Evolutionary conservation across 2,329 filamentous ascomycete genomes (phyloP).

Genomic region (Colletotrichum lindemuthianum): DNA sequence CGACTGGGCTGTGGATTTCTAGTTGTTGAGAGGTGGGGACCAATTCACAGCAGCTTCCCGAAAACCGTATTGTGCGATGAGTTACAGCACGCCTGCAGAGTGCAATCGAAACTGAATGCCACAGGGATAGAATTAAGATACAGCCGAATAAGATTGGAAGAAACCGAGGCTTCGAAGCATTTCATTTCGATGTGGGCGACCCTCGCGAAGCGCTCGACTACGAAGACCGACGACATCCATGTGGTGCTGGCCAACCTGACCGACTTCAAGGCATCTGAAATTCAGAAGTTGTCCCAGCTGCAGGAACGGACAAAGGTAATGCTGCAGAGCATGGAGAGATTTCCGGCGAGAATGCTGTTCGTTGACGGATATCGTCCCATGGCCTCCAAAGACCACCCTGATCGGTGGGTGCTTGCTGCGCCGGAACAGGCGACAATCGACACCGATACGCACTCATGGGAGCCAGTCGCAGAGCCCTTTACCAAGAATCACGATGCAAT

Average conservation of each 20-base stretch:
- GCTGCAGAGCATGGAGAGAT: neutral
- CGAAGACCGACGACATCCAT: neutral
- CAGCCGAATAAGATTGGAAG: too few relatives aligned
- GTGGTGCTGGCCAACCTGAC: slow-evolving; percentile 1
- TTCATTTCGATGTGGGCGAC: neutral
- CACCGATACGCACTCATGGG: too few relatives aligned
- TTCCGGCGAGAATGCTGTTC: neutral
- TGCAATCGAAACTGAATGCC: neutral
- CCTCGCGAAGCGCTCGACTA: neutral
- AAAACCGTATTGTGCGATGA: neutral
- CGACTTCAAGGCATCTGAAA: neutral
- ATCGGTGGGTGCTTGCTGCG: neutral
- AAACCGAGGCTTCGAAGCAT: neutral
- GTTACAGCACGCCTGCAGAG: neutral
- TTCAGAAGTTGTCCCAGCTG: neutral
- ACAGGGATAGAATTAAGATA: neutral
- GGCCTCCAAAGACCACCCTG: neutral
- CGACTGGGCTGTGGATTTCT: too few relatives aligned
- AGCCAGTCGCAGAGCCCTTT: too few relatives aligned
- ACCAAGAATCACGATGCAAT: too few relatives aligned
- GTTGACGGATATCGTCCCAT: neutral
- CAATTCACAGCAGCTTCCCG: too few relatives aligned
- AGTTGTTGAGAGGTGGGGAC: too few relatives aligned
- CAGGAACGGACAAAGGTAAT: neutral
- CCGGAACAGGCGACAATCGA: neutral